A percentile compares a stretch with the other conserved stretches of the same genome.
phyloP scores from a whole-genome alignment of 2,329 filamentous ascomycete species.

The Colletotrichum melonis region DNA sequence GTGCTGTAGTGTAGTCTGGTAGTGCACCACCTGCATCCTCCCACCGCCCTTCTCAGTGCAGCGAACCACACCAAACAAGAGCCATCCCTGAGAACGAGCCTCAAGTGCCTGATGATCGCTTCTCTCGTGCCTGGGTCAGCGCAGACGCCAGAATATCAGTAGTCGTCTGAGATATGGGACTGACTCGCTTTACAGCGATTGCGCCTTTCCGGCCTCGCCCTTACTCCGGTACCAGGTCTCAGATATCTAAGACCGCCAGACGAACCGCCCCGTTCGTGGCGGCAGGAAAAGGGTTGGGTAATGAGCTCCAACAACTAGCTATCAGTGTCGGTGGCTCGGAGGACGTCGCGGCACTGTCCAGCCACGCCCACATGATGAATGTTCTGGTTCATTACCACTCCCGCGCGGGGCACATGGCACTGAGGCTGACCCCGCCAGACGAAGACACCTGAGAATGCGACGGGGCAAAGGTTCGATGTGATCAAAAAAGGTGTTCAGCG shows the following conservation, averaged over 20 bases:
- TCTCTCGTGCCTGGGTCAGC: conserved; percentile 32
- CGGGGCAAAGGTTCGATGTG: not conserved
- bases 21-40: conserved; percentile 30
- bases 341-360: conserved; percentile 10
- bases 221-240: not conserved
- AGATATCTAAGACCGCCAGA: conserved; percentile 11
- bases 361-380: conserved; percentile 20
- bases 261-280: conserved; percentile 14
- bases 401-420: conserved; percentile 25
- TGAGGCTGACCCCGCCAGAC: conserved; percentile 27
- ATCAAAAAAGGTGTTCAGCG: conserved; percentile 17
- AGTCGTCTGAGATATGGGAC: conserved; percentile 18
- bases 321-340: not conserved
- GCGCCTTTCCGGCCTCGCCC: conserved; percentile 16
- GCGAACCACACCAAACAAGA: conserved; percentile 14
- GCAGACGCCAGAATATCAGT: not conserved
- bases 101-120: conserved; percentile 35
- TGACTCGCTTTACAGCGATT: conserved; percentile 25
- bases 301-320: conserved; percentile 15
- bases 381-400: conserved; percentile 21
- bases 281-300: conserved; percentile 1
- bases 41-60: conserved; percentile 26
- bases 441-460: not conserved
- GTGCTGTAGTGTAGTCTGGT: not conserved
- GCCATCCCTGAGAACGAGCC: conserved; percentile 31